Percentiles rank a stretch among this genome's conserved stretches.
Evolutionary conservation across 495 filamentous ascomycete genomes (phyloP).

Genomic region (Evansstolkia leycettana): DNA sequence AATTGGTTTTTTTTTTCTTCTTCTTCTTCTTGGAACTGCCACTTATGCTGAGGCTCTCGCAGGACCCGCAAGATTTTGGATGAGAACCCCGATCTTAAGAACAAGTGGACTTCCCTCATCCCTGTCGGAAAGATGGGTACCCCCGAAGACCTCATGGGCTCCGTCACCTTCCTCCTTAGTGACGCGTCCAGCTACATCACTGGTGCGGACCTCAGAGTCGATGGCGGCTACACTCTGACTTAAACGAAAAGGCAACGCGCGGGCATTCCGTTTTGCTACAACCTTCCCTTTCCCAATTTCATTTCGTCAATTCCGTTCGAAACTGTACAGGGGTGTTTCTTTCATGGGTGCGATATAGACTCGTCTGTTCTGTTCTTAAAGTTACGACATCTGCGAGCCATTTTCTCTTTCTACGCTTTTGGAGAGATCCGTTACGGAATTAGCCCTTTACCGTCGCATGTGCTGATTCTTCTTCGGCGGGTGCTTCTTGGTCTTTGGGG

Average conservation of each 20-base stretch:
- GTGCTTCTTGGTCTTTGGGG: too few relatives aligned
- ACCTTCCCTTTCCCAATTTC: too few relatives aligned
- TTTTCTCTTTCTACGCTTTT: too few relatives aligned
- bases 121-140: slow-evolving; percentile 86
- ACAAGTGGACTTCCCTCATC: slow-evolving; percentile 83
- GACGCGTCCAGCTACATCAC: slow-evolving; percentile 82
- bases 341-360: too few relatives aligned
- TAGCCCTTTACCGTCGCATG: too few relatives aligned
- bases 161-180: slow-evolving; percentile 79
- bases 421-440: too few relatives aligned
- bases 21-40: slow-evolving; percentile 1
- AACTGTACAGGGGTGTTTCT: too few relatives aligned
- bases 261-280: background rate
- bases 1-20: background rate
- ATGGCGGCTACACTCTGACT: slow-evolving; percentile 84
- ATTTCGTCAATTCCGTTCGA: too few relatives aligned
- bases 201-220: slow-evolving; percentile 78
- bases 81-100: slow-evolving; percentile 76
- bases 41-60: slow-evolving; percentile 8
- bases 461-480: too few relatives aligned
- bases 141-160: slow-evolving; percentile 85
- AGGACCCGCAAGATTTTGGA: slow-evolving; percentile 92
- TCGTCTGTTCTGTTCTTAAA: too few relatives aligned
- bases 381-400: too few relatives aligned
- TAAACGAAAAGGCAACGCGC: slow-evolving; percentile 24